A percentile compares a stretch with the other conserved stretches of the same genome.
Evolutionary conservation across 768 basidiomycete species (phyloP).

Genomic region (Pholiota microspora): DNA sequence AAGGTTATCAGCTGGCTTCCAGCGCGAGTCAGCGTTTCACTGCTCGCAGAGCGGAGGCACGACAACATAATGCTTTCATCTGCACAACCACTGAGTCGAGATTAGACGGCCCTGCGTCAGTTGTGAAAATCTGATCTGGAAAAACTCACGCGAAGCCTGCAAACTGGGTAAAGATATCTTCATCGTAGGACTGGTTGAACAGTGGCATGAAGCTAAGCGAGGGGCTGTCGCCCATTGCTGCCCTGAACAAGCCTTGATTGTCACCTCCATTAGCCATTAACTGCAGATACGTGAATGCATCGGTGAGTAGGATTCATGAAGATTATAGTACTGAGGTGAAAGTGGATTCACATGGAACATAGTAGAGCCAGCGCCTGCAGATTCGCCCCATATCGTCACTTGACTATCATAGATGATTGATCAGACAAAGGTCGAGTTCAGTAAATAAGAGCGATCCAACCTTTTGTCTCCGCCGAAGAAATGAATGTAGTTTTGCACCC

Average conservation of each 20-base stretch:
- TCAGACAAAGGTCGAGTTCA: neutral
- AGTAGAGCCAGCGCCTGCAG: conserved; percentile 40
- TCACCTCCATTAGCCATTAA: conserved; percentile 38
- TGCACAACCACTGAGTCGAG: conserved; percentile 24
- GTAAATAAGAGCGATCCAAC: conserved; percentile 15
- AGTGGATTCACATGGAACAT: conserved; percentile 34
- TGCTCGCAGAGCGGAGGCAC: conserved; percentile 32
- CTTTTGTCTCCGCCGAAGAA: conserved; percentile 35
- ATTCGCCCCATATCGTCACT: conserved; percentile 43
- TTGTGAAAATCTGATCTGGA: neutral
- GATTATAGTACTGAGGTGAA: no score
- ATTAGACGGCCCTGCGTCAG: no score
- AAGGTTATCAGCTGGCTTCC: conserved; percentile 28
- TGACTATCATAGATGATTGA: conserved; percentile 19
- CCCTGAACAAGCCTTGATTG: conserved; percentile 35
- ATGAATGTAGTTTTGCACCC: conserved; percentile 36
- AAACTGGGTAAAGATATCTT: conserved; percentile 34
- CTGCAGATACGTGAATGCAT: conserved; percentile 16
- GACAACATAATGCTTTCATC: conserved; percentile 21
- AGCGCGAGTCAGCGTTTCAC: conserved; percentile 28
- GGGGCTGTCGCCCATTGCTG: conserved; percentile 44
- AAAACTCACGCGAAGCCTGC: conserved; percentile 31
- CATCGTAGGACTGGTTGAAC: conserved; percentile 31
- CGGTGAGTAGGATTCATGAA: no score
- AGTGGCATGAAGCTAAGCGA: conserved; percentile 35